Percentiles rank a stretch among this genome's conserved stretches.
Conservation (phyloP, 176 grass and related monocot species). For the Musa beccarii region DNA sequence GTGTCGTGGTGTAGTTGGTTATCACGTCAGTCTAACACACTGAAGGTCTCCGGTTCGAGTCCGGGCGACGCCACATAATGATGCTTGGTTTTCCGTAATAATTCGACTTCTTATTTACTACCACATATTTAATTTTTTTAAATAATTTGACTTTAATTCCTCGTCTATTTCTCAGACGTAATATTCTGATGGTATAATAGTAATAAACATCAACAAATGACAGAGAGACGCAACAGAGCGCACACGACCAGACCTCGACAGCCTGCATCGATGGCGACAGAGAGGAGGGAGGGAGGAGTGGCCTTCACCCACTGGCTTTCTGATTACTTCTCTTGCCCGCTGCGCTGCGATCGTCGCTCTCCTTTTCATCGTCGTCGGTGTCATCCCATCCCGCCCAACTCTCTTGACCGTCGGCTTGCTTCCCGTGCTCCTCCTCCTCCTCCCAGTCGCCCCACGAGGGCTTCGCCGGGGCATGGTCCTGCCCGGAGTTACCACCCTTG, state of each 20-base stretch:
- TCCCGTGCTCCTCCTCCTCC: not conserved
- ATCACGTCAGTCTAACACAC: conserved; percentile 99
- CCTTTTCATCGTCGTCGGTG: conserved; percentile 39
- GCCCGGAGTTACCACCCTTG: not conserved
- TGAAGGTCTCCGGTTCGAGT: conserved; percentile 89
- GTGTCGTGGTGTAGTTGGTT: conserved; percentile 99
- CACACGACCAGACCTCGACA: too few relatives aligned
- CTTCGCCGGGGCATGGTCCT: not conserved
- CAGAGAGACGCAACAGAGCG: too few relatives aligned
- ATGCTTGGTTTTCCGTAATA: too few relatives aligned
- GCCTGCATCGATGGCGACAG: too few relatives aligned
- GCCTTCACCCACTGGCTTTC: too few relatives aligned
- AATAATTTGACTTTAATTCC: too few relatives aligned
- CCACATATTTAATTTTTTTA: too few relatives aligned
- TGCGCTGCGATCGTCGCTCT: conserved; percentile 41
- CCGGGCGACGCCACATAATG: conserved; percentile 52
- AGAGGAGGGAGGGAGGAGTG: too few relatives aligned
- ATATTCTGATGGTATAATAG: too few relatives aligned
- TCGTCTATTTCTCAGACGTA: too few relatives aligned
- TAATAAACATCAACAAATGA: too few relatives aligned
- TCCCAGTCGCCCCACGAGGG: not conserved
- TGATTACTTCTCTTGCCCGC: conserved; percentile 23
- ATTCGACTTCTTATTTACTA: too few relatives aligned
- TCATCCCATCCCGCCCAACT: conserved; percentile 86
- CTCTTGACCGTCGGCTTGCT: conserved; percentile 5